Evolutionary conservation across 208 protist genomes (phyloP).

Genomic region (Leishmania turanica): DNA sequence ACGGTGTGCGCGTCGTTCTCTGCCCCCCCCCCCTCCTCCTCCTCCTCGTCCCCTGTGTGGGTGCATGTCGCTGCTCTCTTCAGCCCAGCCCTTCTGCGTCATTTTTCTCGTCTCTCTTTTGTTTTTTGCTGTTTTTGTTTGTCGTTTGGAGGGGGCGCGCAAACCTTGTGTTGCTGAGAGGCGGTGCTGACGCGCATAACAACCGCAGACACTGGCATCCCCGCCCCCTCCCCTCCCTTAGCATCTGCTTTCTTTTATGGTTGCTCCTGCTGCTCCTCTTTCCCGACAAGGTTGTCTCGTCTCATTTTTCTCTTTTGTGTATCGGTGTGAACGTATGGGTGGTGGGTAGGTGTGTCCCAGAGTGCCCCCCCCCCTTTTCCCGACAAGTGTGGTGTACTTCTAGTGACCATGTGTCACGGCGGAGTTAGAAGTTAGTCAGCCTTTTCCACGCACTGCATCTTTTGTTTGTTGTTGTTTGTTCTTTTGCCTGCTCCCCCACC

Average conservation of each 20-base stretch:
- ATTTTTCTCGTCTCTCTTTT: neutral
- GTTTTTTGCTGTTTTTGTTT: neutral
- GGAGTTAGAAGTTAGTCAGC: neutral
- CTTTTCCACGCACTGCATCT: neutral
- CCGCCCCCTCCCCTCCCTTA: neutral
- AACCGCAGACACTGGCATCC: neutral
- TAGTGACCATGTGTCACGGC: neutral
- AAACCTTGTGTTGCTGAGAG: neutral
- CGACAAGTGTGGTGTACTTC: neutral
- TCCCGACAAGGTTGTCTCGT: neutral
- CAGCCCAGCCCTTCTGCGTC: neutral
- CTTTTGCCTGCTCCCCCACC: no score
- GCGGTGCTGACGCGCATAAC: neutral
- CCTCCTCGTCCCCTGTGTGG: neutral
- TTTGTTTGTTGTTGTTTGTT: no score
- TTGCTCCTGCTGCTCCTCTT: neutral
- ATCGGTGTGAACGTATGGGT: neutral
- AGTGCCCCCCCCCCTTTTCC: neutral
- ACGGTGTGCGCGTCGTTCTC: neutral
- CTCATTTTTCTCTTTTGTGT: neutral
- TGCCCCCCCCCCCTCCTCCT: neutral
- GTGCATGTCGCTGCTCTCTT: neutral
- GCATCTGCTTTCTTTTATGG: neutral
- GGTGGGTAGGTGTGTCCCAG: neutral
- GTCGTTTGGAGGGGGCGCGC: neutral